phyloP scores from a whole-genome alignment of 2,329 filamentous ascomycete genomes.

The Colletotrichum shisoi region DNA sequence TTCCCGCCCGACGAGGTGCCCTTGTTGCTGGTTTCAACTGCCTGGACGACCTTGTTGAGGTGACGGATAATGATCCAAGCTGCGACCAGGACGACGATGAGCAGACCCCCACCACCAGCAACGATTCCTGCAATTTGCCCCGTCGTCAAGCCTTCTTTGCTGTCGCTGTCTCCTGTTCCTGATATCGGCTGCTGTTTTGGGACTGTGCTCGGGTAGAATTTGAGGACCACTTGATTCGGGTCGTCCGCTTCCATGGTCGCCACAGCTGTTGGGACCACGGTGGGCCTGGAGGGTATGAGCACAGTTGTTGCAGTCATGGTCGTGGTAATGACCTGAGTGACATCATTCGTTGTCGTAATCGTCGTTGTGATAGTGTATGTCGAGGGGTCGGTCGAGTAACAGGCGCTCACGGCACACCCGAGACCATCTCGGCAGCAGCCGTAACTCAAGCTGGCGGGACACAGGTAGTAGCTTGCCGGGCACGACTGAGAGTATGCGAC shows the following conservation, averaged over 20 bases:
- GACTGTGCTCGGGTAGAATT: conserved; percentile 56
- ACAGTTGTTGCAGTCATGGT: conserved; percentile 53
- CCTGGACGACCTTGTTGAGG: conserved; percentile 56
- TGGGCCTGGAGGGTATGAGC: conserved; percentile 50
- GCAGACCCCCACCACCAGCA: conserved; percentile 58
- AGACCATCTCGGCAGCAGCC: conserved; percentile 63
- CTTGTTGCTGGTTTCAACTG: conserved; percentile 48
- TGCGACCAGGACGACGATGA: conserved; percentile 57
- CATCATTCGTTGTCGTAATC: conserved; percentile 56
- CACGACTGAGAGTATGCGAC: conserved; percentile 53
- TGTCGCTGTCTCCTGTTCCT: conserved; percentile 43
- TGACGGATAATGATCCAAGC: conserved; percentile 60
- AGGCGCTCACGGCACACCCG: conserved; percentile 57
- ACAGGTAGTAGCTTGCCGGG: conserved; percentile 56
- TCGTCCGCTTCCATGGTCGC: conserved; percentile 42
- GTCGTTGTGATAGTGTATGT: conserved; percentile 56
- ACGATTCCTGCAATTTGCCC: conserved; percentile 63
- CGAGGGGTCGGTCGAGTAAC: conserved; percentile 57
- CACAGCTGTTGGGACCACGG: conserved; percentile 41
- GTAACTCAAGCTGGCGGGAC: conserved; percentile 59
- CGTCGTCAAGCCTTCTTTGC: conserved; percentile 49
- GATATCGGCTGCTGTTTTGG: conserved; percentile 52
- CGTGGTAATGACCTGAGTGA: conserved; percentile 51
- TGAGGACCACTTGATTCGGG: conserved; percentile 49
- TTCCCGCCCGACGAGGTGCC: conserved; percentile 48